A percentile compares a stretch with the other conserved stretches of the same genome.
Conservation (phyloP, 495 filamentous ascomycete species). For the Pseudoneurospora amorphoporcata region DNA sequence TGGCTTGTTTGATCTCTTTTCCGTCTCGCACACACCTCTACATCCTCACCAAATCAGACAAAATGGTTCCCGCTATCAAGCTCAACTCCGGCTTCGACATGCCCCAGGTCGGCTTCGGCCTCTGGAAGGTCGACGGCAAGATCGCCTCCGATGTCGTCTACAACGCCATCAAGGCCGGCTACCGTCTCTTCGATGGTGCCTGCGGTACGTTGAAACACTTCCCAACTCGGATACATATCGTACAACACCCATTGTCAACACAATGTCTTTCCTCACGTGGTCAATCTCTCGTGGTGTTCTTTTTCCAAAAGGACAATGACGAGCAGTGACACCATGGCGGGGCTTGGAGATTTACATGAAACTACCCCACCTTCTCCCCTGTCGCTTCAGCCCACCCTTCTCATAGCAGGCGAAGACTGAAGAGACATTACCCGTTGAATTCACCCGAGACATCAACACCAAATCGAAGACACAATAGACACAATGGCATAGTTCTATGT, state of each 20-base stretch:
- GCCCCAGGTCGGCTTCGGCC: conserved; percentile 73
- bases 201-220: conserved; percentile 47
- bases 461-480: neutral
- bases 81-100: conserved; percentile 74
- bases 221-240: neutral
- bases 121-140: conserved; percentile 81
- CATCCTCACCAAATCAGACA: neutral
- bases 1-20: conserved; percentile 7
- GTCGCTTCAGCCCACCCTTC: conserved; percentile 12
- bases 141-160: conserved; percentile 73
- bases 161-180: conserved; percentile 81
- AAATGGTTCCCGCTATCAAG: conserved; percentile 52
- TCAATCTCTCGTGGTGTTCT: neutral
- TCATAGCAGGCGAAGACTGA: neutral
- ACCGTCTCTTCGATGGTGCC: conserved; percentile 79
- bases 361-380: conserved; percentile 20
- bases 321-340: neutral
- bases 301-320: neutral
- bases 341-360: neutral
- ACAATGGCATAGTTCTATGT: neutral
- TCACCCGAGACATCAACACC: neutral
- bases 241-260: neutral
- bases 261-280: neutral
- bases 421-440: neutral
- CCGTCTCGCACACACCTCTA: neutral